Evolutionary conservation across 192 early-diverging fungal species (phyloP).

Genomic region (Phycomyces blakesleeanus): DNA sequence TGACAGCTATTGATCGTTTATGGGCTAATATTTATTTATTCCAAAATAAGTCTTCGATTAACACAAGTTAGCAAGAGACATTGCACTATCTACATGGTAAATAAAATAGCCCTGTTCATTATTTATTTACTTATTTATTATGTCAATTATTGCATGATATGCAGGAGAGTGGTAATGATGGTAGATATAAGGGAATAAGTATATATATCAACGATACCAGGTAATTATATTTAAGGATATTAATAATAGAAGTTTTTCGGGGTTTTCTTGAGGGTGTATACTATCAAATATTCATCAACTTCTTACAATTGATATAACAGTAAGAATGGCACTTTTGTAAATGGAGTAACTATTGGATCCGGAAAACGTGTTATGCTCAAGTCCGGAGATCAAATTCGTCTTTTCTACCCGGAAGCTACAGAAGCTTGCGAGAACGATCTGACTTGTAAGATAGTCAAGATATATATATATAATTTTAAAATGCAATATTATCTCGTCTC

Average conservation of each 20-base stretch:
- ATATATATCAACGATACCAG: slow-evolving; percentile 16
- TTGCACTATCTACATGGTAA: slow-evolving; percentile 21
- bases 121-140: neutral
- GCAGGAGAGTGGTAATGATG: slow-evolving; percentile 13
- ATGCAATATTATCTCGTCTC: too few species aligned
- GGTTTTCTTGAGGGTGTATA: too few species aligned
- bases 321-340: slow-evolving; percentile 15
- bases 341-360: neutral
- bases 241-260: too few species aligned
- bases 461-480: too few species aligned
- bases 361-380: slow-evolving; percentile 3
- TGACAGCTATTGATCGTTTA: too few species aligned
- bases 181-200: slow-evolving; percentile 1
- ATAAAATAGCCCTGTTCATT: neutral
- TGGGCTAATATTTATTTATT: neutral
- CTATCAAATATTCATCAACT: too few species aligned
- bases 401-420: neutral
- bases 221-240: slow-evolving; percentile 4
- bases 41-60: neutral
- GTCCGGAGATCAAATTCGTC: neutral
- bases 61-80: slow-evolving; percentile 5
- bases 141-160: neutral
- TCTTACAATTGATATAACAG: neutral
- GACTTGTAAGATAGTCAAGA: neutral
- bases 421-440: neutral